Base-by-base conservation (phyloP, 495 filamentous ascomycete genomes). In the Penicillium chermesinum region DNA sequence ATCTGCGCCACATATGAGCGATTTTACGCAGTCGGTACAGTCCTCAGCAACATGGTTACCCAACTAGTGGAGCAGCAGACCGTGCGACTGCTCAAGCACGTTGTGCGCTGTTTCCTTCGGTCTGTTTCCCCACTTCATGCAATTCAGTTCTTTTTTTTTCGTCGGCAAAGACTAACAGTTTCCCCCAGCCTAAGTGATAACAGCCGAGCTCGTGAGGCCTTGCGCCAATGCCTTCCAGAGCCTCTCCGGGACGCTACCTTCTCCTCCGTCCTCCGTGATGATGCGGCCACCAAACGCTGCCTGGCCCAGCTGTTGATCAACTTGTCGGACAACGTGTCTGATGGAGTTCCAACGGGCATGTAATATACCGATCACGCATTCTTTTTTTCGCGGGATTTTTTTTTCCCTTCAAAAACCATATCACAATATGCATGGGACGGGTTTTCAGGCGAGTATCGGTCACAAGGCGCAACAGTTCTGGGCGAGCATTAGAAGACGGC, bases 1-100 rank as follows among this genome's bases (percentile, higher is more conserved):
- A 99, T 99, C 48, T 99, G 93, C 66, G 91, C 94, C 46, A 99
- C 93, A 5, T 99, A 99, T 62, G 93, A 99, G 72, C 78, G 93
- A n/a, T 99, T 99, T 71, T 97, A 99, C 53, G 93, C 93, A 1
- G 93, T 99, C 7, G 93, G 93, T 9, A 99, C 93, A 1, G 93
- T 99, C 20, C 75, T 99, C 39, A 95, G 89, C 71, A 99, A 97
- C 58, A 99, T 99, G 93, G 93, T 99, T 27, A 86, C 83, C 34
- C 91, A 96, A 67, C 76, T 99, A 16, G 94, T 97, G 34, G 93
- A 99, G 65, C 90, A 96, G 60, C 93, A 97, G 71, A 99, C 93
- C 0, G 94, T 95, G 30, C 76, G 93, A 36, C 77, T 99, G 20
- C 79, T 99, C 15, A 99, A 99, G 79, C 93, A 99, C 59, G 93